Percentiles rank a stretch among this genome's conserved stretches.
Evolutionary conservation across 352 stramenopile species (phyloP).

Genomic region (Globisporangium okanoganense): DNA sequence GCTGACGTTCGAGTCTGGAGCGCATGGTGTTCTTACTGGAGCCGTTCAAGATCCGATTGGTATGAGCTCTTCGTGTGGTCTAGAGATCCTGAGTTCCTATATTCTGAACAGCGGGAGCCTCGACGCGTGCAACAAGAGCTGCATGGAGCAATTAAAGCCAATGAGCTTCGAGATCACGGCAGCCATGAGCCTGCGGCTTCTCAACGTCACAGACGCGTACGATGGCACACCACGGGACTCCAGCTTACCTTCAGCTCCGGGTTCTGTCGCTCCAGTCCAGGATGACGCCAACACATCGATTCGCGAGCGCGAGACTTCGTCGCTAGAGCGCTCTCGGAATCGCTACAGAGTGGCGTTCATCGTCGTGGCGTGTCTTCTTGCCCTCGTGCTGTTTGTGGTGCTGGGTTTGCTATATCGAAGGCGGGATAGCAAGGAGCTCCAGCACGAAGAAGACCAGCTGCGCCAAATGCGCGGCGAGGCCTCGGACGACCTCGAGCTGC

Average conservation of each 20-base stretch:
- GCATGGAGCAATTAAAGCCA: not conserved
- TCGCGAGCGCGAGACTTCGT: constrained; percentile 9
- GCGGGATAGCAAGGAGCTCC: constrained; percentile 17
- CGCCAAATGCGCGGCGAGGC: constrained; percentile 36
- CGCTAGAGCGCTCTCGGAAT: constrained; percentile 19
- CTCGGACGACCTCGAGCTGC: constrained; percentile 35
- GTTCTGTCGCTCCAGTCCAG: not conserved
- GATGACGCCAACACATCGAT: not conserved
- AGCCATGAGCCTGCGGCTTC: constrained; percentile 5
- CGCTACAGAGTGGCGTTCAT: constrained; percentile 34
- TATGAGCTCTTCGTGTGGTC: not conserved
- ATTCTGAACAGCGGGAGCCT: not conserved
- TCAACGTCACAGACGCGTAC: not conserved
- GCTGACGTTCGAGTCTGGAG: not conserved
- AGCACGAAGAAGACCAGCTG: constrained; percentile 30
- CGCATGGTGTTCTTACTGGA: not conserved
- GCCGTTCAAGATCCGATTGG: not conserved
- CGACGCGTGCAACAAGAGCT: not conserved
- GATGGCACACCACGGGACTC: not conserved
- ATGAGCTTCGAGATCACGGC: constrained; percentile 3
- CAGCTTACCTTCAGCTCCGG: not conserved
- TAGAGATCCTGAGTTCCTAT: constrained; percentile 6
- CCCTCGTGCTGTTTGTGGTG: constrained; percentile 8
- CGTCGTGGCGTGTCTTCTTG: constrained; percentile 18
- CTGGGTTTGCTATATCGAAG: constrained; percentile 8